Evolutionary conservation across 2,329 filamentous ascomycete species (phyloP), one percentile per base, ranked within the genome.

Genomic region (Beauveria australis): DNA sequence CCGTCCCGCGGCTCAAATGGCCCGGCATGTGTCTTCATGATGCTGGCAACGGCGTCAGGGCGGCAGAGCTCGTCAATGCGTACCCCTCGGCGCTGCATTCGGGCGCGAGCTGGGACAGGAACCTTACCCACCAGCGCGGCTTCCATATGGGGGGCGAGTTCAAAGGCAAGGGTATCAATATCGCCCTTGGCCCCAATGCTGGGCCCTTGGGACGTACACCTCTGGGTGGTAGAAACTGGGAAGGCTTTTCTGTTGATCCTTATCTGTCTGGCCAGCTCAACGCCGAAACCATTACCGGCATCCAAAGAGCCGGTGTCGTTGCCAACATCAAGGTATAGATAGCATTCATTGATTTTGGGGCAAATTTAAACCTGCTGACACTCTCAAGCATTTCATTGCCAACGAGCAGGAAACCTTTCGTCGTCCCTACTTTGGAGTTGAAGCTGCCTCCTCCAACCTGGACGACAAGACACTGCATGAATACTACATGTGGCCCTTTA

Each of bases 231-330:
- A 80, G 89, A 33, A 89, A 85, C 64, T 92, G 89, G 89, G 89
- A 92, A 70, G 85, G 84, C 0, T 91, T 91, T 68, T 87, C 86
- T 1, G 75, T 83, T 3, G 89, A 92, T 67, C 88, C 89, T 0
- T 85, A 85, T 16, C 78, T 92, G 7, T 86, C 88, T 1, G 91
- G 89, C 22, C 79, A 85, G 62, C 77, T 89, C 61, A 87, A 88
- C 62, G 82, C 82, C n/a, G 82, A 90, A 67, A 89, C 88, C 1
- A 83, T 93, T 66, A 79, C 82, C 64, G 90, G 89, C 33, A 89
- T 91, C 57, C 90, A 94, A 70, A 84, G 87, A 67, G 85, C 86
- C 3, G 90, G 90, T 66, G 85, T 93, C 43, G 88, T 95, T 70
- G 89, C 91, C 60, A 90, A 86, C 75, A 85, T 78, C 78, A 93